Evolutionary conservation across 2,329 filamentous ascomycete species (phyloP), one percentile per base, ranked within the genome.

Genomic region (Hymenoscyphus fructigenus): DNA sequence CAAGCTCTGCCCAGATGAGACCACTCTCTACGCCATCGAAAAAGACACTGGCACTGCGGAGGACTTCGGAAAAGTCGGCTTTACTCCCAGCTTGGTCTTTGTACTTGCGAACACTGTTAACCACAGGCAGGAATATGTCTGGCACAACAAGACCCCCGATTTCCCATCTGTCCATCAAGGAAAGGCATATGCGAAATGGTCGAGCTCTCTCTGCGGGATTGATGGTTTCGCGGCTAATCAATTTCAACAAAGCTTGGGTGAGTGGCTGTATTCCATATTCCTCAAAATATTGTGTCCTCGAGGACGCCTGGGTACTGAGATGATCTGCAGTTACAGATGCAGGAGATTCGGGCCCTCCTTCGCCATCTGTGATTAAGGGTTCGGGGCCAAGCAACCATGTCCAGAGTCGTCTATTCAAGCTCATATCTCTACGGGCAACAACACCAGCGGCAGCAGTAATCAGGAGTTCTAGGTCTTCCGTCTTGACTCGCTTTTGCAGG

Each of bases 91-190:
- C 86, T 60, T 81, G 81, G 29, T 81, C 79, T 76, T 93, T 89
- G 78, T 93, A 98, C 57, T 83, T 80, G 69, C 89, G 88, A 44
- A 96, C 89, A 71, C 90, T 96, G 74, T 89, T 85, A 71, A 99
- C 86, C 29, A 94, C 88, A 3, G 93, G 91, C 15, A 97, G 81
- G 74, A 99, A 98, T 15, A 98, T 86, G 66, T 92, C 89, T 0
- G 93, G 91, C 1, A 98, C 90, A 57, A 99, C 88, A 20, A 94
- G 83, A 1, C 92, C 92, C 34, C 95, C 95, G 69, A 99, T 94
- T 76, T 99, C 95, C 93, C 93, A 98, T 65, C 93, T 88, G 78
- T 99, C 95, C 95, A 99, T 98, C 61, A 99, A 82, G 17, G 96
- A 97, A 2, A 98, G 84, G 73, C 93, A 96, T 68, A 98, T 92